Percentiles rank a stretch among this genome's conserved stretches.
Conservation (phyloP, 495 filamentous ascomycete genomes). For the Xylaria curta region DNA sequence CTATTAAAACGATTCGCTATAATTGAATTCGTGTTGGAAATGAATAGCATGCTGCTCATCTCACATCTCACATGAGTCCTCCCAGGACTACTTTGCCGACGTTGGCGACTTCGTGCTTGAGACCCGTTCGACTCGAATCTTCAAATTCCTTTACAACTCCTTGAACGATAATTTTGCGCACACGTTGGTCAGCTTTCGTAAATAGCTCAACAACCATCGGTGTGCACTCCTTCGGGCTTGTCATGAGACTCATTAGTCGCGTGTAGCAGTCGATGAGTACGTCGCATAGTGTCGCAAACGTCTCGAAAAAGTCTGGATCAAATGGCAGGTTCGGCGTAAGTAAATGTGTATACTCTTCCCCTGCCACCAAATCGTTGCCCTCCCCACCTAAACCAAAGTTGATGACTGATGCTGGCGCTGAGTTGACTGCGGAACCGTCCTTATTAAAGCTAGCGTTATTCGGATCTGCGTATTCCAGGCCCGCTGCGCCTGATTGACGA, state of each 20-base stretch:
- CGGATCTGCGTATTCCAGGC: slow-evolving; percentile 67
- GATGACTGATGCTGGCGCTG: slow-evolving; percentile 47
- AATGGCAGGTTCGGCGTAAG: slow-evolving; percentile 93
- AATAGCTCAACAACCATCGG: slow-evolving; percentile 78
- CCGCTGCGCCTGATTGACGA: slow-evolving; percentile 68
- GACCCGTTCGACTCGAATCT: slow-evolving; percentile 74
- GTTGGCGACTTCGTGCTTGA: slow-evolving; percentile 79
- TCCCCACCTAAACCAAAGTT: slow-evolving; percentile 49
- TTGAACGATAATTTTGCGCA: slow-evolving; percentile 85
- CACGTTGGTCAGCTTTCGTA: slow-evolving; percentile 81
- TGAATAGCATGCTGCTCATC: slow-evolving; percentile 1
- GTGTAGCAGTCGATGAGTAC: slow-evolving; percentile 92
- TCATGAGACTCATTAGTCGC: slow-evolving; percentile 72
- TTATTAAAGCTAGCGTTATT: slow-evolving; percentile 49
- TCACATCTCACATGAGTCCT: slow-evolving; percentile 78
- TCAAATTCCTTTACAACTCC: slow-evolving; percentile 92
- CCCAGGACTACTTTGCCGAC: slow-evolving; percentile 89
- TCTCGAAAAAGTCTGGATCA: slow-evolving; percentile 96
- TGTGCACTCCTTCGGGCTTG: slow-evolving; percentile 66
- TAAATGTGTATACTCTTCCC: slow-evolving; percentile 87
- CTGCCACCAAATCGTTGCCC: slow-evolving; percentile 59
- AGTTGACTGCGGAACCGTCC: slow-evolving; percentile 39
- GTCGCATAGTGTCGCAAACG: slow-evolving; percentile 96
- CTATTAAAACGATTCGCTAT: neutral
- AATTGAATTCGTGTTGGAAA: neutral